phyloP scores from a whole-genome alignment of 176 grass and related monocot genomes.

The Pharus latifolius region DNA sequence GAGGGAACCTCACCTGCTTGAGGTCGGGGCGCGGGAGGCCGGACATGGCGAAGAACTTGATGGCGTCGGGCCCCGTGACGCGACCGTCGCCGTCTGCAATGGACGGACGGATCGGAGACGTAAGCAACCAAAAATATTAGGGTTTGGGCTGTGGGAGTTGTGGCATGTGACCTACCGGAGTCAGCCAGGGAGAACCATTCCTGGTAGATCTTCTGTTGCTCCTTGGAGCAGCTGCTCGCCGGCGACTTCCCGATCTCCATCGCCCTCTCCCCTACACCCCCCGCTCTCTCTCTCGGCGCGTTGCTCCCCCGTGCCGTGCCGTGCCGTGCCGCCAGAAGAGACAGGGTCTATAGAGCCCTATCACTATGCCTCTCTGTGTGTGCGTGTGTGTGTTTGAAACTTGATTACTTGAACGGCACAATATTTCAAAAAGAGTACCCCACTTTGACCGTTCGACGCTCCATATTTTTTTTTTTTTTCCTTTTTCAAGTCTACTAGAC shows the following conservation, averaged over 20 bases:
- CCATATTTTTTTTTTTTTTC: too few species aligned
- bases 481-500: too few species aligned
- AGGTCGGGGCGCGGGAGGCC: slow-evolving; percentile 66
- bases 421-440: too few species aligned
- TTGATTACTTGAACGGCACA: too few species aligned
- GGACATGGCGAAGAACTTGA: slow-evolving; percentile 78
- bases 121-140: background rate
- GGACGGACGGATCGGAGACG: background rate
- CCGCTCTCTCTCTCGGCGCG: background rate
- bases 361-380: too few species aligned
- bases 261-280: background rate
- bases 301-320: too few species aligned
- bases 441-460: too few species aligned
- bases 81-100: slow-evolving; percentile 61
- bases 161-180: slow-evolving; percentile 30
- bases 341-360: too few species aligned
- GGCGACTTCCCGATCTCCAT: slow-evolving; percentile 52
- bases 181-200: slow-evolving; percentile 76
- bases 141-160: background rate
- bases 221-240: slow-evolving; percentile 40
- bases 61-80: slow-evolving; percentile 64
- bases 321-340: too few species aligned
- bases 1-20: slow-evolving; percentile 56
- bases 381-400: too few species aligned
- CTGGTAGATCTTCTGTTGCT: slow-evolving; percentile 69